Percentiles rank a stretch among this genome's conserved stretches.
Evolutionary conservation across 2,329 filamentous ascomycete genomes (phyloP).

Genomic region (Didymella pinodella): DNA sequence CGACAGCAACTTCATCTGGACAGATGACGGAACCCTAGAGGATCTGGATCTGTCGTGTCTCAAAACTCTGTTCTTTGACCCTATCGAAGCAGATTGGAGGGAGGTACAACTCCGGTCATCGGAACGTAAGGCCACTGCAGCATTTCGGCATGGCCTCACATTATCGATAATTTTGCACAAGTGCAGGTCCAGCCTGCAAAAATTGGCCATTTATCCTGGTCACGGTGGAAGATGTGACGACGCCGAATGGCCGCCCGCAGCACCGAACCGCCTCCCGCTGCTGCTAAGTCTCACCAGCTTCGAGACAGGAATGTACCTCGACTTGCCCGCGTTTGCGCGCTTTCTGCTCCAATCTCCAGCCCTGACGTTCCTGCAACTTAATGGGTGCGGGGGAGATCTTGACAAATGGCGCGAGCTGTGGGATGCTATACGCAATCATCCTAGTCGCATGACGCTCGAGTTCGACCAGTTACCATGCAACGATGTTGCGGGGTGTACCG

Average conservation of each 20-base stretch:
- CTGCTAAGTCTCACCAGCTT: neutral
- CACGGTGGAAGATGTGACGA: neutral
- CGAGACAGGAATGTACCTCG: neutral
- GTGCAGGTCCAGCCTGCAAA: neutral
- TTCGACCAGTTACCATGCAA: neutral
- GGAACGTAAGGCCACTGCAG: neutral
- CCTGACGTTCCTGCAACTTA: neutral
- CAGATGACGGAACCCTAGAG: neutral
- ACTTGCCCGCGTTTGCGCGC: neutral
- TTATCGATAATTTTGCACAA: neutral
- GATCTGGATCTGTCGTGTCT: neutral
- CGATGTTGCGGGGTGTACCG: neutral
- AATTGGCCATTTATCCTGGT: neutral
- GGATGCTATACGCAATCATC: constrained; percentile 3
- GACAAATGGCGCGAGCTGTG: neutral
- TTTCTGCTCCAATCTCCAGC: neutral
- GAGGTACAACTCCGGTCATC: neutral
- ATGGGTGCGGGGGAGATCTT: neutral
- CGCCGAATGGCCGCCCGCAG: neutral
- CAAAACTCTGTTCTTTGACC: neutral
- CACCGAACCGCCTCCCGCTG: neutral
- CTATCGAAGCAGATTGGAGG: neutral
- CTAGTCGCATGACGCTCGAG: neutral
- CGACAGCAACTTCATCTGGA: neutral
- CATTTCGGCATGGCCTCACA: neutral